Evolutionary conservation across 805 yeast genomes (phyloP), one percentile per base, ranked within the genome.

Genomic region (Yarrowia sp.): DNA sequence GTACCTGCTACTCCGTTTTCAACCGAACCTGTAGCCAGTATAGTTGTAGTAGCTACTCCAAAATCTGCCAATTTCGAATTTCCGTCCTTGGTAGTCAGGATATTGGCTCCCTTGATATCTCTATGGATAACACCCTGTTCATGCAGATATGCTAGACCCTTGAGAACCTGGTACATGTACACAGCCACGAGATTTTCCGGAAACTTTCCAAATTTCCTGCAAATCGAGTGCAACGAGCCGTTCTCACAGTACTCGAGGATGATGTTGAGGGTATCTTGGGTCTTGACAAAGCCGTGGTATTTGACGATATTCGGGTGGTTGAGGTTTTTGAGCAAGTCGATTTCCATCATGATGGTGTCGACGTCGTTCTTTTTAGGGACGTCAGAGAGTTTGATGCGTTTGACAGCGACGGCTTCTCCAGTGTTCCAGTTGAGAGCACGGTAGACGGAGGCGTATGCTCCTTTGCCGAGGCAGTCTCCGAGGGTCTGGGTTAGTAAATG

Each of bases 381-480:
- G 38, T 74, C 73, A 3, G 70, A 86, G 45, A 89, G 79, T n/a
- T 81, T 76, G 35, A 91, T 85, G 73, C 88, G 92, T 73, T 91
- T 91, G 28, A 92, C 84, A 1, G 97, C 97, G 4, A 90, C 89
- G 2, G 85, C 80, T 63, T 85, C 86, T 7, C 84, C 84, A 0
- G 92, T 88, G 64, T 78, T 79, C 66, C 81, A 75, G 70, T 91
- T 89, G 33, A 86, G 76, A 0, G 93, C 97, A 66, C 83, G 82
- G 74, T 87, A 92, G 4, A 93, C 98, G 43, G 84, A 83, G 1
- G 98, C 98, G 73, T 86, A 92, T 0, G 98, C 98, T 1, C 99
- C 99, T 66, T 84, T 84, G 2, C 98, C 99, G 1, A 95, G 79
- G 41, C 87, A 81, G 55, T 85, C 88, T 55, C 81, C 81, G 15